A percentile compares a stretch with the other conserved stretches of the same genome.
phyloP scores from a whole-genome alignment of 2,329 filamentous ascomycete species.

The Monascus ruber region DNA sequence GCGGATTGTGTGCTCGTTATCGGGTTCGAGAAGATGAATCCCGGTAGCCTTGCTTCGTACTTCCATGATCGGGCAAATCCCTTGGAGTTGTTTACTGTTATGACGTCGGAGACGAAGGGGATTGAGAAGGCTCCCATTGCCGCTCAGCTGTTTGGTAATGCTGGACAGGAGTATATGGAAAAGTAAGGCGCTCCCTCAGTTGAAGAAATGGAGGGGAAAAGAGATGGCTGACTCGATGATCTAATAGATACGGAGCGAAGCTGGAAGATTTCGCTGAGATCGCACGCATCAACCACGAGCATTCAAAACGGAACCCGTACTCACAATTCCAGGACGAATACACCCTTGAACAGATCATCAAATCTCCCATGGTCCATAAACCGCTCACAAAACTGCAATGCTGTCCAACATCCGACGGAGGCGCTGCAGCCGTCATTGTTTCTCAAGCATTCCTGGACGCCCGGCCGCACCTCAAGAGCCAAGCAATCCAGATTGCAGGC shows the following conservation, averaged over 20 bases:
- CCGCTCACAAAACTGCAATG: conserved; percentile 97
- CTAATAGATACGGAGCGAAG: conserved; percentile 62
- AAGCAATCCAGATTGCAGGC: conserved; percentile 81
- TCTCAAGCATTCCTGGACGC: conserved; percentile 80
- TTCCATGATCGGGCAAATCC: conserved; percentile 81
- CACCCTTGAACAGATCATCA: conserved; percentile 68
- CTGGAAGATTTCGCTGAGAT: conserved; percentile 88
- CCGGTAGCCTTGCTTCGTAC: conserved; percentile 70
- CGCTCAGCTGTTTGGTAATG: conserved; percentile 92
- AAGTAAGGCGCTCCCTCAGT: conserved; percentile 41
- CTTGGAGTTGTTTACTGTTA: conserved; percentile 56
- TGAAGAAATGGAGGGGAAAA: too few species aligned
- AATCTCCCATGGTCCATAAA: conserved; percentile 65
- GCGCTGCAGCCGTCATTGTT: conserved; percentile 77
- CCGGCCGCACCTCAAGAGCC: conserved; percentile 65
- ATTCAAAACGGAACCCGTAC: conserved; percentile 88
- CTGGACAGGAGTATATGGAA: conserved; percentile 88
- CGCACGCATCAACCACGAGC: conserved; percentile 80
- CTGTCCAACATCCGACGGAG: conserved; percentile 90
- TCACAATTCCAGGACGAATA: conserved; percentile 96
- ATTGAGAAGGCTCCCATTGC: conserved; percentile 72
- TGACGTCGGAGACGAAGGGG: conserved; percentile 76
- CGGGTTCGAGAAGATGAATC: conserved; percentile 97
- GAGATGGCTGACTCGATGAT: too few species aligned
- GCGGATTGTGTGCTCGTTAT: conserved; percentile 85